Conservation (phyloP, 345 rosid genomes). For the Bruguiera parviflora region DNA sequence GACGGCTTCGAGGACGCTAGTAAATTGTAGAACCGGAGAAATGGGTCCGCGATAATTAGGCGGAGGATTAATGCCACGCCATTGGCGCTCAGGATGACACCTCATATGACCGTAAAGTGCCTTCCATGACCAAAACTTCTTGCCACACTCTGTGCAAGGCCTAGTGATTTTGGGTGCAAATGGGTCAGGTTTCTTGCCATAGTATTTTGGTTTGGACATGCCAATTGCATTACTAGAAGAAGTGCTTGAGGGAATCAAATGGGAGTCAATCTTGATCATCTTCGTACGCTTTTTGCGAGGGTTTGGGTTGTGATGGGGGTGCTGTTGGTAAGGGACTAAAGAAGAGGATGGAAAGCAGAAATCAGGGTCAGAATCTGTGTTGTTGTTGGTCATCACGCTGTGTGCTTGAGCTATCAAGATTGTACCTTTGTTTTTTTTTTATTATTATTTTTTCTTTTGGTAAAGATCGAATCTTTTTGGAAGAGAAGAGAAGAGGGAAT, state of each 20-base stretch:
- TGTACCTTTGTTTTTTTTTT: neutral
- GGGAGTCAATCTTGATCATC: slow-evolving; percentile 13
- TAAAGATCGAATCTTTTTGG: neutral
- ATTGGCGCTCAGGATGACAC: slow-evolving; percentile 66
- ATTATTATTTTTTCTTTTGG: too few species aligned
- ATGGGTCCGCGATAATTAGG: slow-evolving; percentile 17
- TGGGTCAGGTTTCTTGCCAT: slow-evolving; percentile 61
- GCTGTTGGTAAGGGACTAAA: slow-evolving; percentile 17
- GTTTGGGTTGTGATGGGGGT: slow-evolving; percentile 18
- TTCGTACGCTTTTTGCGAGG: slow-evolving; percentile 46
- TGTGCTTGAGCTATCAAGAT: neutral
- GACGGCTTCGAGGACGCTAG: slow-evolving; percentile 5
- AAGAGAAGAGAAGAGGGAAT: neutral
- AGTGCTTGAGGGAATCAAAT: slow-evolving; percentile 2
- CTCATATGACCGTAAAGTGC: slow-evolving; percentile 74
- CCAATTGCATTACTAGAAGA: slow-evolving; percentile 8
- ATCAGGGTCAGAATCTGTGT: slow-evolving; percentile 9
- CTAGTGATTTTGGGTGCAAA: slow-evolving; percentile 65
- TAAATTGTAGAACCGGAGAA: slow-evolving; percentile 10
- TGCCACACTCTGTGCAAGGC: slow-evolving; percentile 90
- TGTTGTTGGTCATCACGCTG: slow-evolving; percentile 11
- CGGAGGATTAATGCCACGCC: slow-evolving; percentile 61
- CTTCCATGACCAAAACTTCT: slow-evolving; percentile 83
- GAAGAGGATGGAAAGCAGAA: slow-evolving; percentile 27
- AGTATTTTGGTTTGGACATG: slow-evolving; percentile 36